A percentile compares a stretch with the other conserved stretches of the same genome.
These are phyloP conservation scores for Talaromyces sp. DNA, from an alignment of 2,329 filamentous ascomycete species.

Conservation along the genomic window DNA sequence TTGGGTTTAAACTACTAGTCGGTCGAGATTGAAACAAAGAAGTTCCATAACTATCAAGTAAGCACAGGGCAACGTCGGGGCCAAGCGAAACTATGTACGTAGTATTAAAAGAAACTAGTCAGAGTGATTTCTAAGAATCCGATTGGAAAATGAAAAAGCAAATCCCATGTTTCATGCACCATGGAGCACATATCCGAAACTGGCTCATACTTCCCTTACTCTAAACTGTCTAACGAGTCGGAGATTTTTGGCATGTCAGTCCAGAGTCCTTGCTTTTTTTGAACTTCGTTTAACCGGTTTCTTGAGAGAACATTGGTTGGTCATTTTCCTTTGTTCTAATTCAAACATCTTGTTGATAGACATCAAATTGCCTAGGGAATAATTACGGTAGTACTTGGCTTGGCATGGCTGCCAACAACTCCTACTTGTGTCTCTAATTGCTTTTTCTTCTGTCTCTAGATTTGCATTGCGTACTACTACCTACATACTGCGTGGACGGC, in stretches of 20 bases:
- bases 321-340: not conserved
- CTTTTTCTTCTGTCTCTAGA: no score
- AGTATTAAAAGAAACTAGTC: not conserved
- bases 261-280: not conserved
- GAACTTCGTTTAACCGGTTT: not conserved
- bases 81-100: not conserved
- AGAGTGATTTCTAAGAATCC: not conserved
- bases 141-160: not conserved
- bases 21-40: not conserved
- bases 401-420: not conserved
- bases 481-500: no score
- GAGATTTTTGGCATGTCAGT: not conserved
- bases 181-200: constrained; percentile 1
- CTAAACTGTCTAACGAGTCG: not conserved
- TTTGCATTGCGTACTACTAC: no score
- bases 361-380: no score
- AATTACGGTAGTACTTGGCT: not conserved
- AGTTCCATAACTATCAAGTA: not conserved
- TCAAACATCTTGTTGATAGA: not conserved
- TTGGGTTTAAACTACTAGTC: not conserved
- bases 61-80: not conserved
- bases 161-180: not conserved
- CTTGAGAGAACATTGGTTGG: not conserved
- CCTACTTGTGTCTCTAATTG: no score
- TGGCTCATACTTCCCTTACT: not conserved